Evolutionary conservation across 306 rosid genomes (phyloP).

Genomic region (Cicer chorassanicum): DNA sequence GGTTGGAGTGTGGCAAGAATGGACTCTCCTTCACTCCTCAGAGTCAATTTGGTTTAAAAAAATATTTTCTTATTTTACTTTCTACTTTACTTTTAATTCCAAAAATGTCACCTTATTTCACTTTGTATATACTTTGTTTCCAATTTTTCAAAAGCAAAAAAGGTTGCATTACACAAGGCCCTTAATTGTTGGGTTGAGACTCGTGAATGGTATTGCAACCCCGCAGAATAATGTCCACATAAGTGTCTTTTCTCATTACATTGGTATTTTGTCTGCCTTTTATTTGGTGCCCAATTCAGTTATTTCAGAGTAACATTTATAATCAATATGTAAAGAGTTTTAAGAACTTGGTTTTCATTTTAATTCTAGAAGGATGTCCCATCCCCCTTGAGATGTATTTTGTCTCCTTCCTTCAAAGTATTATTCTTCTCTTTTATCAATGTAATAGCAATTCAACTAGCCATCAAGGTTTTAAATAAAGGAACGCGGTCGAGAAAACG

Average conservation of each 20-base stretch:
- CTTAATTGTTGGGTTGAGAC: background rate
- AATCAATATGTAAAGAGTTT: background rate
- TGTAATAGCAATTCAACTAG: background rate
- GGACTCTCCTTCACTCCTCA: too few relatives aligned
- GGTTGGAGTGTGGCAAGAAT: too few relatives aligned
- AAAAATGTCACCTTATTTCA: background rate
- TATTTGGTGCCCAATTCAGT: background rate
- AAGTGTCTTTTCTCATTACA: constrained; percentile 6
- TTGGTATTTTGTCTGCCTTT: background rate
- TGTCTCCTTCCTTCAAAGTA: background rate
- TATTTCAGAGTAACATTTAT: constrained; percentile 16
- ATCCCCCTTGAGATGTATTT: constrained; percentile 23
- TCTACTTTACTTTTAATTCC: background rate
- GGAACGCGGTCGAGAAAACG: too few relatives aligned
- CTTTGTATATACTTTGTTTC: background rate
- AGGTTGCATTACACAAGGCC: background rate
- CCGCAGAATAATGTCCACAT: background rate
- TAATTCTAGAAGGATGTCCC: background rate
- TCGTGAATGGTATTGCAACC: background rate
- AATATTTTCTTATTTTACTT: too few relatives aligned
- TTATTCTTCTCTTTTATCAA: constrained; percentile 3
- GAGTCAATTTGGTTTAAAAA: too few relatives aligned
- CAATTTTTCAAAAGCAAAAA: background rate
- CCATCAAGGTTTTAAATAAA: background rate
- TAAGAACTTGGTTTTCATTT: constrained; percentile 2